Evolutionary conservation across 805 yeast species (phyloP), one percentile per base, ranked within the genome.

Genomic region (Lipomyces orientalis): DNA sequence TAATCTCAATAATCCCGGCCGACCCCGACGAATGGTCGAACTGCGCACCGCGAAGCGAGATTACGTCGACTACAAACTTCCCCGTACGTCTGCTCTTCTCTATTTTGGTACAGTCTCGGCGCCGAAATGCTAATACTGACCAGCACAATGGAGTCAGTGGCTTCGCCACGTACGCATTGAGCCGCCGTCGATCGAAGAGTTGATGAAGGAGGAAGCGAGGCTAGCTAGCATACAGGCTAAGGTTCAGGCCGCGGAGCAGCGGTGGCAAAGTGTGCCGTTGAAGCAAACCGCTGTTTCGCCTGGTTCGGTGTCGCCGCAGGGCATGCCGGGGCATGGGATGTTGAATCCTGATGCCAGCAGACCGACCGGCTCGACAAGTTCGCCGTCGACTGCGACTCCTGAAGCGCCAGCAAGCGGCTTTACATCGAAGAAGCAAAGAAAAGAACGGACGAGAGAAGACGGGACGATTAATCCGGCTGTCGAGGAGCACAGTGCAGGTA

Each of bases 101-200:
- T 87, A 19, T 86, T 10, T n/a, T 12, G 19, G n/a, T n/a, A 22
- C n/a, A 10, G 4, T 58, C 14, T 25, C n/a, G n/a, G 51, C 16
- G 1, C 16, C 7, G 31, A 10, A n/a, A 52, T 25, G 55, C 55
- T 52, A 31, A 52, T 16, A 16, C 34, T 25, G 55, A 64, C 51
- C 69, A 74, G 76, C 92, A 16, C 91, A 87, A 73, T 91, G 97
- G 96, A 80, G 85, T 51, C 93, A 89, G 75, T 91, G 97, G 97
- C 82, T 91, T 25, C 78, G 94, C 62, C 81, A 85, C 72, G 87
- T 90, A 1, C 81, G 95, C 60, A 77, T 80, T 0, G 75, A 78
- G 1, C 82, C 88, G 6, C 97, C 97, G 0, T 81, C 87, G 0
- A 73, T 91, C 25, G 80, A 83, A 51, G 97, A 91, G 68, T 82